phyloP scores from a whole-genome alignment of 2,329 filamentous ascomycete genomes.

The Monilinia polystroma region DNA sequence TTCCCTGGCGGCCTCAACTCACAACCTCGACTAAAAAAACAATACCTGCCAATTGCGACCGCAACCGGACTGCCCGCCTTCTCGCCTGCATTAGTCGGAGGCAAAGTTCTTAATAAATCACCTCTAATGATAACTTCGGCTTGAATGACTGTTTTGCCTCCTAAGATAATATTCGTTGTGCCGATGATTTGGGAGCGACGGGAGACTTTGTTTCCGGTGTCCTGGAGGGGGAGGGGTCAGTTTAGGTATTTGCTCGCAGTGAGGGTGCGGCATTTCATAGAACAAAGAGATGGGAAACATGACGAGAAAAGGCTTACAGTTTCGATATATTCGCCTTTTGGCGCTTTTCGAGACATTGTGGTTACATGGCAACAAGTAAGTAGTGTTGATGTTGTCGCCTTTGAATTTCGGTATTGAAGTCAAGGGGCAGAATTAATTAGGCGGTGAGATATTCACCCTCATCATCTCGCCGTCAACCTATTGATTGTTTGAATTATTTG shows the following conservation, averaged over 20 bases:
- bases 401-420: not conserved
- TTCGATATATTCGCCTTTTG: slow-evolving; percentile 94
- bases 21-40: slow-evolving; percentile 76
- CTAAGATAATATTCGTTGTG: slow-evolving; percentile 96
- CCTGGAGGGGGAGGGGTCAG: slow-evolving; percentile 51
- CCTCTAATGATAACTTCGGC: slow-evolving; percentile 92
- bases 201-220: slow-evolving; percentile 97
- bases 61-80: slow-evolving; percentile 47
- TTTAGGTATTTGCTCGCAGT: slow-evolving; percentile 17
- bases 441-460: not conserved
- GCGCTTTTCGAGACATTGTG: slow-evolving; percentile 72
- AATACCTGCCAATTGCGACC: slow-evolving; percentile 88
- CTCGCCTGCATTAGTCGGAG: slow-evolving; percentile 44
- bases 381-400: slow-evolving; percentile 8
- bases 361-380: slow-evolving; percentile 26
- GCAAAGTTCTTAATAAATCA: slow-evolving; percentile 67
- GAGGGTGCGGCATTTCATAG: not conserved
- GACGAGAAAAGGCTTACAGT: slow-evolving; percentile 63
- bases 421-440: slow-evolving; percentile 1
- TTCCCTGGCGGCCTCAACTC: slow-evolving; percentile 81
- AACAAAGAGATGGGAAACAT: not conserved
- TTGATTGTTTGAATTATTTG: not conserved
- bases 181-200: slow-evolving; percentile 88
- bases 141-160: slow-evolving; percentile 93
- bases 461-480: not conserved